Evolutionary conservation across 1,139 yeast species (phyloP).

Genomic region (Suhomyces choctaworum): DNA sequence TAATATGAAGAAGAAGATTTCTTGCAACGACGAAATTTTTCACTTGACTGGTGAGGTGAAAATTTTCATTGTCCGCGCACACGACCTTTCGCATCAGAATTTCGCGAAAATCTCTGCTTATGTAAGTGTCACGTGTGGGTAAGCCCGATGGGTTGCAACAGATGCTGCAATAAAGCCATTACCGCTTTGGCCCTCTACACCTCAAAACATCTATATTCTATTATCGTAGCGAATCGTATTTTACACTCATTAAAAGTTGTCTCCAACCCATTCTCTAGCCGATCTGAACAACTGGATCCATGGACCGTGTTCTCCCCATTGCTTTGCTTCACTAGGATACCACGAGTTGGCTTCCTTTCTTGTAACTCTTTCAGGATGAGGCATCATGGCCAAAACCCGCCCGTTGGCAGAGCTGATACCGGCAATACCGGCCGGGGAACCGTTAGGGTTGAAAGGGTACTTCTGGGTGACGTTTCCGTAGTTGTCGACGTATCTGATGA

Average conservation of each 20-base stretch:
- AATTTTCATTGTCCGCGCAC: conserved; percentile 12
- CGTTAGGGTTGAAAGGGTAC: conserved; percentile 96
- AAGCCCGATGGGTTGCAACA: too few relatives aligned
- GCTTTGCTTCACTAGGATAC: conserved; percentile 68
- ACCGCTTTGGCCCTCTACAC: too few relatives aligned
- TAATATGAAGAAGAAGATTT: conserved; percentile 9
- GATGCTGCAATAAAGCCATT: too few relatives aligned
- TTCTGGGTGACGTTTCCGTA: conserved; percentile 79
- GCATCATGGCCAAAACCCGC: conserved; percentile 98
- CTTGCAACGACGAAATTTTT: background rate
- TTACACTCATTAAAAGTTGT: conserved; percentile 19
- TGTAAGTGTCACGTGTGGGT: conserved; percentile 3
- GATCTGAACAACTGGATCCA: conserved; percentile 94
- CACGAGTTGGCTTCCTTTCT: conserved; percentile 88
- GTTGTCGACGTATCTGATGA: conserved; percentile 79
- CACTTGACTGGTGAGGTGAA: conserved; percentile 6
- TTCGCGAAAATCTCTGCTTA: background rate
- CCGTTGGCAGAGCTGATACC: conserved; percentile 91
- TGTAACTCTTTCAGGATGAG: conserved; percentile 96
- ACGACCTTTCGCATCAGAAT: conserved; percentile 10
- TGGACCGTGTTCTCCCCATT: conserved; percentile 81
- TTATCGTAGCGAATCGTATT: conserved; percentile 2
- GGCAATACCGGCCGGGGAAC: conserved; percentile 90
- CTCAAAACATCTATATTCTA: background rate
- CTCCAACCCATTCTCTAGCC: conserved; percentile 92